Evolutionary conservation across 192 early-diverging fungal genomes (phyloP).

Genomic region (Backusella psychrophila): DNA sequence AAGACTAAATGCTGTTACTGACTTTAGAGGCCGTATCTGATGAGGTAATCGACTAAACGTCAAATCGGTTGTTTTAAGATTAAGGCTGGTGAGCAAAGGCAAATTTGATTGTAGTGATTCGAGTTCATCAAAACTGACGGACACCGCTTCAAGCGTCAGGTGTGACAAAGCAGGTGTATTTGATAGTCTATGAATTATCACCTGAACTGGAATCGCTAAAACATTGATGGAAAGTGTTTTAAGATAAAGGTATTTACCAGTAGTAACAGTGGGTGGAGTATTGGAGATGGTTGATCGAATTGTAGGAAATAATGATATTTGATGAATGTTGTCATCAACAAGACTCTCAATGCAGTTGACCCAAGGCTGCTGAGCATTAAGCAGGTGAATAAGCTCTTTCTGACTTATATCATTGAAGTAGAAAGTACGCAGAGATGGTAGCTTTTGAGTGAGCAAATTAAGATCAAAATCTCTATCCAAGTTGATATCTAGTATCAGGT

Average conservation of each 20-base stretch:
- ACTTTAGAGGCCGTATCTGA: not conserved
- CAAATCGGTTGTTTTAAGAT: not conserved
- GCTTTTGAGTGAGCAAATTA: not conserved
- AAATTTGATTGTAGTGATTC: not conserved
- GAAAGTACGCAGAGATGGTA: not conserved
- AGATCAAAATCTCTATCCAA: not conserved
- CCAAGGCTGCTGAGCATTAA: not conserved
- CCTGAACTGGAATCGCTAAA: not conserved
- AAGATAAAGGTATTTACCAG: not conserved
- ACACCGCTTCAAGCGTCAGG: not conserved
- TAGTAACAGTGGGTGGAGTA: not conserved
- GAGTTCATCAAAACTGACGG: not conserved
- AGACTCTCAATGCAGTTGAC: not conserved
- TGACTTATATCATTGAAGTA: not conserved
- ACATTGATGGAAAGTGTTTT: not conserved
- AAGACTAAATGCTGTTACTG: not conserved
- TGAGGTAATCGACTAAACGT: not conserved
- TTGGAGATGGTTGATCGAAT: not conserved
- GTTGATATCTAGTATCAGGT: not conserved
- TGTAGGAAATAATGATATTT: not conserved
- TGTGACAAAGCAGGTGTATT: slow-evolving; percentile 1
- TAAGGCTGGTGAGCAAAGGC: not conserved
- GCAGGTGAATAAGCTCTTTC: not conserved
- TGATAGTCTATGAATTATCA: not conserved
- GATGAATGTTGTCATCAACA: not conserved